phyloP scores from a whole-genome alignment of 495 filamentous ascomycete genomes.

The Jackrogersella minutella region DNA sequence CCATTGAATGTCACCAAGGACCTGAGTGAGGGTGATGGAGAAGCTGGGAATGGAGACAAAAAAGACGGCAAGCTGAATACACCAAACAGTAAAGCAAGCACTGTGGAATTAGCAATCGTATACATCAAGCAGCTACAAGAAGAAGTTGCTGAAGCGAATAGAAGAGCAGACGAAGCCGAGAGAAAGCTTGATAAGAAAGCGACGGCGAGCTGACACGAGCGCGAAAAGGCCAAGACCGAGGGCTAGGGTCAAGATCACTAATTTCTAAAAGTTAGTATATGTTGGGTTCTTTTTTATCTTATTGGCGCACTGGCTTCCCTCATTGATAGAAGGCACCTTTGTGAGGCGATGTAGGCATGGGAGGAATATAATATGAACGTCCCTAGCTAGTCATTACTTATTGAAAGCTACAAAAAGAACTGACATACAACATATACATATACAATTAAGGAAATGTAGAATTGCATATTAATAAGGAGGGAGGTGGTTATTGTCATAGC shows the following conservation, averaged over 20 bases:
- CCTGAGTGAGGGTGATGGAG: constrained; percentile 43
- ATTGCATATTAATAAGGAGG: not conserved
- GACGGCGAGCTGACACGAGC: constrained; percentile 21
- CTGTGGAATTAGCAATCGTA: constrained; percentile 93
- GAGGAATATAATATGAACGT: constrained; percentile 30
- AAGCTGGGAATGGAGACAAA: constrained; percentile 55
- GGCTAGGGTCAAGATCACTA: not conserved
- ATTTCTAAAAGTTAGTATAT: constrained; percentile 16
- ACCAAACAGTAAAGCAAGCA: constrained; percentile 90
- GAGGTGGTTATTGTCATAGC: not conserved
- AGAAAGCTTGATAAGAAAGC: constrained; percentile 55
- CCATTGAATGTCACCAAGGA: constrained; percentile 60
- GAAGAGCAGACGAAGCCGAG: constrained; percentile 70
- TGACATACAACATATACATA: not conserved
- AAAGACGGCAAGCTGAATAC: constrained; percentile 54
- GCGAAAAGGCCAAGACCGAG: constrained; percentile 4
- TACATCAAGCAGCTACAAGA: constrained; percentile 88
- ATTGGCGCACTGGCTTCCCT: constrained; percentile 11
- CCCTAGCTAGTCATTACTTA: constrained; percentile 25
- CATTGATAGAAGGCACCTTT: constrained; percentile 20
- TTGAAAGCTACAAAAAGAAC: constrained; percentile 27
- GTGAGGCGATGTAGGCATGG: constrained; percentile 2
- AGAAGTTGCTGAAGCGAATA: constrained; percentile 73
- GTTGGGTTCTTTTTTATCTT: constrained; percentile 4
- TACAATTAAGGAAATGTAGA: constrained; percentile 6